Evolutionary conservation across 352 stramenopile genomes (phyloP).

Genomic region (Phytophthora sansomeana): DNA sequence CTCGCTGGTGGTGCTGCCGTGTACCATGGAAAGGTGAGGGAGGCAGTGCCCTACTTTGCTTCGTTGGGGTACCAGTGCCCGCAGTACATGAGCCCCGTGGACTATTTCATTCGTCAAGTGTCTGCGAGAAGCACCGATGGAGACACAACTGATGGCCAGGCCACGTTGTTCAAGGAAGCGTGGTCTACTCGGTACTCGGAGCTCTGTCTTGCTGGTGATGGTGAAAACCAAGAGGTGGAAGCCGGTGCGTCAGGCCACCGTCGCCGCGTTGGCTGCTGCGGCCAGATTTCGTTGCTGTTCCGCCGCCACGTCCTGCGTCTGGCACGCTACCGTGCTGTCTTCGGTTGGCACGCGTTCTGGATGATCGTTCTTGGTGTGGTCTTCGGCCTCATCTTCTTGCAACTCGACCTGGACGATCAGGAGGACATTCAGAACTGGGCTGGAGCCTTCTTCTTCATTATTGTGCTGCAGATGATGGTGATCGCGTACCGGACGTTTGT

Average conservation of each 20-base stretch:
- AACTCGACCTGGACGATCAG: conserved; percentile 46
- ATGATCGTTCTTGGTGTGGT: conserved; percentile 51
- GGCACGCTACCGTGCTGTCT: conserved; percentile 41
- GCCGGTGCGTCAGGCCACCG: not conserved
- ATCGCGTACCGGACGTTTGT: conserved; percentile 38
- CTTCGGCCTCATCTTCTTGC: conserved; percentile 57
- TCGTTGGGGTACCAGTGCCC: conserved; percentile 62
- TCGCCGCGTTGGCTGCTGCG: conserved; percentile 32
- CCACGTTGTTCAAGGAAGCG: conserved; percentile 44
- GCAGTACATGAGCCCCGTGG: conserved; percentile 63
- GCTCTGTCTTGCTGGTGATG: conserved; percentile 13
- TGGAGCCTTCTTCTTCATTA: conserved; percentile 55
- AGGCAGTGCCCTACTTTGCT: conserved; percentile 66
- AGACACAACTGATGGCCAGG: conserved; percentile 36
- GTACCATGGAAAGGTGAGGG: conserved; percentile 61
- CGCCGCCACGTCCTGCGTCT: conserved; percentile 53
- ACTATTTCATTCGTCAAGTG: conserved; percentile 74
- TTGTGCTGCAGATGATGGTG: conserved; percentile 50
- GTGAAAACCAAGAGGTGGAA: conserved; percentile 5
- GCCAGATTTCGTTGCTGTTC: conserved; percentile 51
- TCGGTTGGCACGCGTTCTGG: conserved; percentile 50
- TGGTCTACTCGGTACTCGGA: conserved; percentile 52
- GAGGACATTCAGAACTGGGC: conserved; percentile 54
- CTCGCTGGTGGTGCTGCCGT: conserved; percentile 57
- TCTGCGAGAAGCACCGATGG: conserved; percentile 40